These are phyloP conservation scores for Diaporthe sp. DNA, from an alignment of 2,329 filamentous ascomycete species.

Conservation along the genomic window DNA sequence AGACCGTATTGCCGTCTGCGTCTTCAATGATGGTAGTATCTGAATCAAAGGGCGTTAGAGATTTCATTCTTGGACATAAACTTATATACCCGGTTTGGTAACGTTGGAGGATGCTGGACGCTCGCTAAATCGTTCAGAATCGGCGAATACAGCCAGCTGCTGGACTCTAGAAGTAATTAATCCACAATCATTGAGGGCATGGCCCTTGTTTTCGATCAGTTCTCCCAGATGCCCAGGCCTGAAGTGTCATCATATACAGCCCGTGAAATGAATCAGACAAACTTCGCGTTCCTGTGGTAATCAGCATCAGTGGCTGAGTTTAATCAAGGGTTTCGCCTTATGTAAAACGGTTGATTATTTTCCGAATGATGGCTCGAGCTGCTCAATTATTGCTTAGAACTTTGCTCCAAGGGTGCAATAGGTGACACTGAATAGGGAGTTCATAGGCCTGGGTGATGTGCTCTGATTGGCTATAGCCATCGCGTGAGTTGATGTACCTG, in stretches of 20 bases:
- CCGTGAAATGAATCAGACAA: not conserved
- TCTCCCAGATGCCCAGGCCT: no score
- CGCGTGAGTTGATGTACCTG: no score
- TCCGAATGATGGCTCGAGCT: not conserved
- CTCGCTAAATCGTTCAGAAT: not conserved
- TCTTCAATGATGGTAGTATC: not conserved
- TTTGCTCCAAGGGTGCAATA: conserved; percentile 65
- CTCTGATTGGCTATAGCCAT: no score
- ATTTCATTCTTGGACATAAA: not conserved
- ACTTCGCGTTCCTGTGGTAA: not conserved
- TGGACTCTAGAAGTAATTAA: not conserved
- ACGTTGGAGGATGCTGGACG: not conserved
- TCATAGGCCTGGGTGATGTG: conserved; percentile 42
- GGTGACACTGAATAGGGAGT: conserved; percentile 68
- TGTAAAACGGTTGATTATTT: not conserved
- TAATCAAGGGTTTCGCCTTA: not conserved
- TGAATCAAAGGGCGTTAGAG: not conserved
- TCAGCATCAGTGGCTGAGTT: not conserved
- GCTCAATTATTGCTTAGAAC: conserved; percentile 63
- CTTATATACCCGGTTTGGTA: not conserved
- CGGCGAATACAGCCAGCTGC: not conserved
- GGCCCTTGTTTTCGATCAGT: no score
- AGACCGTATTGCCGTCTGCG: not conserved
- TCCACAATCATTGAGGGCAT: not conserved
- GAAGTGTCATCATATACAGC: no score